phyloP scores from a whole-genome alignment of 306 rosid genomes.

The Pueraria montana region DNA sequence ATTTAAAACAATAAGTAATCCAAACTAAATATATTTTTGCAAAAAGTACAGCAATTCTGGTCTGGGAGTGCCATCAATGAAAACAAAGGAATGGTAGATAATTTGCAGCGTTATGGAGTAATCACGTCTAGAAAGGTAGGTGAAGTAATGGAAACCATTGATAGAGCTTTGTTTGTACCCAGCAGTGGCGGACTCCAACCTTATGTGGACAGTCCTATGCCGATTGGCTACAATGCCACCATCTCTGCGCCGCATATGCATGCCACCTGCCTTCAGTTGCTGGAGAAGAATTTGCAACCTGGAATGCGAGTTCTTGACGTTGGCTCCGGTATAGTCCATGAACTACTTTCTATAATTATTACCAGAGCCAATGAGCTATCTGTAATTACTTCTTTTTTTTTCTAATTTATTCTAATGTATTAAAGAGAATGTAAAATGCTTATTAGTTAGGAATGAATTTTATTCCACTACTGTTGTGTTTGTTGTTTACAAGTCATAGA shows the following conservation, averaged over 20 bases:
- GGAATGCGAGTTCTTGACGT: constrained; percentile 92
- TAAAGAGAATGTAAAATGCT: not conserved
- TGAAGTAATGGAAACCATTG: constrained; percentile 80
- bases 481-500: constrained; percentile 17
- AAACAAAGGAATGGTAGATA: constrained; percentile 90
- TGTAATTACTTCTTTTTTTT: not conserved
- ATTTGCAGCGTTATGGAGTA: constrained; percentile 74
- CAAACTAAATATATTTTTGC: not conserved
- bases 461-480: not conserved
- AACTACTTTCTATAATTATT: constrained; percentile 9
- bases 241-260: constrained; percentile 99
- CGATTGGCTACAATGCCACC: constrained; percentile 91
- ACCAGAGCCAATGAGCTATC: not conserved
- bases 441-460: not conserved
- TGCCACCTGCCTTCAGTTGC: constrained; percentile 89
- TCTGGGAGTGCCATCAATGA: constrained; percentile 62
- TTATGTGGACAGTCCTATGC: constrained; percentile 85
- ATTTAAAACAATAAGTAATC: not conserved
- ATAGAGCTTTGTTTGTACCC: constrained; percentile 87
- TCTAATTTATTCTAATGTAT: not conserved
- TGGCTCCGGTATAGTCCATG: constrained; percentile 77
- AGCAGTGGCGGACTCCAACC: constrained; percentile 66
- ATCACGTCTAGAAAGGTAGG: constrained; percentile 69
- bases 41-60: constrained; percentile 69
- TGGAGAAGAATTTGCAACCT: constrained; percentile 85